phyloP scores from a whole-genome alignment of 75 land plant species.

The Cunninghamia lanceolata region DNA sequence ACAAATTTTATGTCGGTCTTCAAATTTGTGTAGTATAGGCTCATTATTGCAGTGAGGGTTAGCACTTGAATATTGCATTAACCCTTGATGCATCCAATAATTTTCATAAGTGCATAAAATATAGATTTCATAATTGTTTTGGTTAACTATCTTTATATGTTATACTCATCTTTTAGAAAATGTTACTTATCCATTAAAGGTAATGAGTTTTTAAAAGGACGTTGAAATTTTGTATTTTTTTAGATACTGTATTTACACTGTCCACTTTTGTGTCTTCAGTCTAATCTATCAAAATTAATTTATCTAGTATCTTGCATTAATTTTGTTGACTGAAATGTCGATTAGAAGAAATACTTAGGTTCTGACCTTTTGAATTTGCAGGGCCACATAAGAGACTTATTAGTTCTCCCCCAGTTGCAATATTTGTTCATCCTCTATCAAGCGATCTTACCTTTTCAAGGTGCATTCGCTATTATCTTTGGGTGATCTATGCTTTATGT shows the following conservation, averaged over 20 bases:
- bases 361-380: constrained; percentile 21
- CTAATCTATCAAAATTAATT: neutral
- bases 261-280: neutral
- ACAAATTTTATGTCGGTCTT: neutral
- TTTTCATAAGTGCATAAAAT: neutral
- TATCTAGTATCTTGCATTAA: neutral
- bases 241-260: neutral
- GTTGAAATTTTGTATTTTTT: neutral
- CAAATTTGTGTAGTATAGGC: neutral
- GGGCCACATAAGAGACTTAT: constrained; percentile 78
- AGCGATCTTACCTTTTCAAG: constrained; percentile 71
- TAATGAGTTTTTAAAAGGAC: neutral
- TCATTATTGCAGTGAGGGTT: neutral
- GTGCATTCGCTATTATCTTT: constrained; percentile 17
- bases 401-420: constrained; percentile 87
- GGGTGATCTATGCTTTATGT: neutral
- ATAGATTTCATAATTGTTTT: neutral
- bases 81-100: neutral
- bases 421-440: constrained; percentile 88
- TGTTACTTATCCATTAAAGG: neutral
- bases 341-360: neutral
- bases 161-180: neutral
- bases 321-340: neutral
- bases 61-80: neutral
- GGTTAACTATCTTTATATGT: neutral